A percentile compares a stretch with the other conserved stretches of the same genome.
These are phyloP conservation scores for Dioscorea cayenensis DNA, from an alignment of 116 monocot species.

Conservation along the genomic window DNA sequence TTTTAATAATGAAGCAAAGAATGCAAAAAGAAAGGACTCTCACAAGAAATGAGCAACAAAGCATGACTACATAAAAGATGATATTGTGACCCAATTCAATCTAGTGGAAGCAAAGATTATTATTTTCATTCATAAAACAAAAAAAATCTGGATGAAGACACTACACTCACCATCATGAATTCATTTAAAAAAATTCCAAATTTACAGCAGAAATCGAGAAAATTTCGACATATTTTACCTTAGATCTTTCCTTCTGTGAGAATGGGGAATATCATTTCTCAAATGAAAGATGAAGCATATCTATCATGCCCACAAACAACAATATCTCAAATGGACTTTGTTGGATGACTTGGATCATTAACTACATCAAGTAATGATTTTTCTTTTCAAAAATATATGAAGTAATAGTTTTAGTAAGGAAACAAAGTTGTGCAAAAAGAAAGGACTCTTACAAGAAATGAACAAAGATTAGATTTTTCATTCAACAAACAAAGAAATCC, in stretches of 20 bases:
- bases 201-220: neutral
- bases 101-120: no score
- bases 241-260: conserved; percentile 84
- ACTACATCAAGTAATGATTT: no score
- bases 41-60: neutral
- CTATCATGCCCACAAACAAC: no score
- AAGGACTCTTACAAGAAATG: no score
- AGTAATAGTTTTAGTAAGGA: no score
- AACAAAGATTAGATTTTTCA: no score
- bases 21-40: neutral
- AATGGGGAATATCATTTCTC: conserved; percentile 95
- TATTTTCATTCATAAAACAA: neutral
- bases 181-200: neutral
- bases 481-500: neutral
- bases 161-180: neutral
- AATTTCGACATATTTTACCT: conserved; percentile 27
- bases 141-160: neutral
- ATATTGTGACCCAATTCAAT: no score
- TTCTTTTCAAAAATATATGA: no score
- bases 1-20: neutral
- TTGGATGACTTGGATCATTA: no score
- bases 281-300: no score
- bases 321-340: no score
- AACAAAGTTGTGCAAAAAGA: no score
- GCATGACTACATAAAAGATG: neutral